A percentile compares a stretch with the other conserved stretches of the same genome.
Evolutionary conservation across 768 basidiomycete genomes (phyloP).

Genomic region (Sarcomyxa edulis): DNA sequence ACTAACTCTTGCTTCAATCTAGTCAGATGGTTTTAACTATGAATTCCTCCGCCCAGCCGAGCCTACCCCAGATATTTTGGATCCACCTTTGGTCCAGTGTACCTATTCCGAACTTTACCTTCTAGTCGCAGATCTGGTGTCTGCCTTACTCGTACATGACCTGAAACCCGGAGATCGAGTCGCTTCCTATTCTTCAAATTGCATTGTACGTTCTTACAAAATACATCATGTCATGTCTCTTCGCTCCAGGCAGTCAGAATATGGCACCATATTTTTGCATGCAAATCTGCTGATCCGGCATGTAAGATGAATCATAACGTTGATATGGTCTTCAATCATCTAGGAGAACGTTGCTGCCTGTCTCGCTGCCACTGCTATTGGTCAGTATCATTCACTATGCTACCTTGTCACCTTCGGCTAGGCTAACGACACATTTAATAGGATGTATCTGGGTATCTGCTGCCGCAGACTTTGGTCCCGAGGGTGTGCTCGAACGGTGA

Average conservation of each 20-base stretch:
- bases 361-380: slow-evolving; percentile 65
- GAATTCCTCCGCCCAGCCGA: slow-evolving; percentile 47
- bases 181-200: slow-evolving; percentile 75
- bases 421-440: neutral
- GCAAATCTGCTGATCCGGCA: slow-evolving; percentile 9
- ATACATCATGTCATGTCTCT: neutral
- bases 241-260: neutral
- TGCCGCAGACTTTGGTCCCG: slow-evolving; percentile 77
- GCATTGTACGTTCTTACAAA: slow-evolving; percentile 58
- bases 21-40: slow-evolving; percentile 10
- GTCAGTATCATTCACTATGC: slow-evolving; percentile 15
- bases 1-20: slow-evolving; percentile 12
- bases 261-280: slow-evolving; percentile 9
- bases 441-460: slow-evolving; percentile 77
- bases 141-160: slow-evolving; percentile 47
- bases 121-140: slow-evolving; percentile 51
- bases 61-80: slow-evolving; percentile 44
- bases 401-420: neutral
- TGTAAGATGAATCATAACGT: neutral
- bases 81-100: slow-evolving; percentile 36
- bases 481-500: slow-evolving; percentile 71
- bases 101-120: slow-evolving; percentile 57
- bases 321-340: neutral
- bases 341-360: slow-evolving; percentile 68
- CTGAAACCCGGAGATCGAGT: slow-evolving; percentile 65